Evolutionary conservation across 2,329 filamentous ascomycete species (phyloP), one percentile per base, ranked within the genome.

Genomic region (Paradendryphiella salina): DNA sequence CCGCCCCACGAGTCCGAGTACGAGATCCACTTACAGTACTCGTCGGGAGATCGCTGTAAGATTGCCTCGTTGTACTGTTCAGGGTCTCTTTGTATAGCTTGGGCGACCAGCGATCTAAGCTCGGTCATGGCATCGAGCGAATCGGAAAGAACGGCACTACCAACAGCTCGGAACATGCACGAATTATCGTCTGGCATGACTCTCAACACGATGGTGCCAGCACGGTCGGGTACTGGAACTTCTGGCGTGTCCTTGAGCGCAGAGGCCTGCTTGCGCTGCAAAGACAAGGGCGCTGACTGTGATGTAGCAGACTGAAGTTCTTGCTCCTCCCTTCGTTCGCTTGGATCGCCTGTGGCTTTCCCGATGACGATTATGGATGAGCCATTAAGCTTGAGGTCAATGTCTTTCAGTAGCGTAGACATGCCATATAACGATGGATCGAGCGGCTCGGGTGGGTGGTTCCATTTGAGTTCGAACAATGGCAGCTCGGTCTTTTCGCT

Each of bases 101-200:
- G 83, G 1, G 89, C 90, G 15, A 96, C 86, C 56, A 96, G 80
- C 11, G 82, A 85, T 47, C 92, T 85, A 14, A 96, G 79, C 63
- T 88, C 86, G 0, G 79, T 83, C 84, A 89, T 87, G 7, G 80
- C 79, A 56, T 87, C 84, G 61, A 87, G 79, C 1, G 79, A 78
- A 8, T 71, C 70, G 26, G 83, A 82, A 40, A 90, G 83, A n/a
- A 96, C 80, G 3, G 88, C 88, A 46, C 86, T 88, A 13, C 89
- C 89, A 38, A 97, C 85, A 0, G 93, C 92, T 21, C 91, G 88
- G 74, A 96, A 97, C 65, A 97, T 85, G 75, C 93, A 97, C 51
- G 86, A 90, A 73, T 96, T 96, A 73, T 97, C 93, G 67, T 96
- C 93, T 4, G 92, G 90, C 93, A 97, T 96, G 42, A 97, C 89